phyloP scores from a whole-genome alignment of 2,329 filamentous ascomycete species.

The Neobulgaria alba region DNA sequence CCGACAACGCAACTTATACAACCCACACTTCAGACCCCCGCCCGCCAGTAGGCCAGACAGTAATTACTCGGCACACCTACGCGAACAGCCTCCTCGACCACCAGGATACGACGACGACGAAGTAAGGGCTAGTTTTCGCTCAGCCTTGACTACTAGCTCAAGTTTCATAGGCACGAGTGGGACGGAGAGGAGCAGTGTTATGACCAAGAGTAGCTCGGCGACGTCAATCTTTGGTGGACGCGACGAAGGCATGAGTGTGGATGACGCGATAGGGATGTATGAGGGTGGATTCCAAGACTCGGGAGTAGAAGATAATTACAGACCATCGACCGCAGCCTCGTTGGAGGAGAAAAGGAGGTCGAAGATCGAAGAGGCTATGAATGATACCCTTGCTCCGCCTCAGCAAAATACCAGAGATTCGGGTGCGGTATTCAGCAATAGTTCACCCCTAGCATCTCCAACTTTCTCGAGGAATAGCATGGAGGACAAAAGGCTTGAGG shows the following conservation, averaged over 20 bases:
- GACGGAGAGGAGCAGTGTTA: constrained; percentile 74
- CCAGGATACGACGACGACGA: constrained; percentile 29
- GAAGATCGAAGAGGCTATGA: not conserved
- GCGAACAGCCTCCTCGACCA: constrained; percentile 22
- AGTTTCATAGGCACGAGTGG: constrained; percentile 51
- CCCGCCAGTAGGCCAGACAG: constrained; percentile 18
- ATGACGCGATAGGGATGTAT: constrained; percentile 65
- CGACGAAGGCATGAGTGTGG: constrained; percentile 51
- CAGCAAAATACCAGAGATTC: not conserved
- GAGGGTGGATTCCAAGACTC: constrained; percentile 52
- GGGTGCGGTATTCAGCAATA: not conserved
- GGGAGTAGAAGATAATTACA: constrained; percentile 33
- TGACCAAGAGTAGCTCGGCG: constrained; percentile 70
- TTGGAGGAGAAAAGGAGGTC: constrained; percentile 7
- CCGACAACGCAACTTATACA: constrained; percentile 24
- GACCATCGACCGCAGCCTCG: constrained; percentile 18
- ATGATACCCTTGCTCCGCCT: not conserved
- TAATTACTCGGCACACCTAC: constrained; percentile 19
- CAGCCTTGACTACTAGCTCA: constrained; percentile 50
- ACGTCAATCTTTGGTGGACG: constrained; percentile 46
- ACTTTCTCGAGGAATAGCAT: not conserved
- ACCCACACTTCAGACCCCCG: constrained; percentile 16
- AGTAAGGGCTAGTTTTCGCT: constrained; percentile 49
- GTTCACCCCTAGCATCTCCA: not conserved
- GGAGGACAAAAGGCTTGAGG: not conserved